phyloP scores from a whole-genome alignment of 163 green algal genomes.

The Scenedesmus sp. region DNA sequence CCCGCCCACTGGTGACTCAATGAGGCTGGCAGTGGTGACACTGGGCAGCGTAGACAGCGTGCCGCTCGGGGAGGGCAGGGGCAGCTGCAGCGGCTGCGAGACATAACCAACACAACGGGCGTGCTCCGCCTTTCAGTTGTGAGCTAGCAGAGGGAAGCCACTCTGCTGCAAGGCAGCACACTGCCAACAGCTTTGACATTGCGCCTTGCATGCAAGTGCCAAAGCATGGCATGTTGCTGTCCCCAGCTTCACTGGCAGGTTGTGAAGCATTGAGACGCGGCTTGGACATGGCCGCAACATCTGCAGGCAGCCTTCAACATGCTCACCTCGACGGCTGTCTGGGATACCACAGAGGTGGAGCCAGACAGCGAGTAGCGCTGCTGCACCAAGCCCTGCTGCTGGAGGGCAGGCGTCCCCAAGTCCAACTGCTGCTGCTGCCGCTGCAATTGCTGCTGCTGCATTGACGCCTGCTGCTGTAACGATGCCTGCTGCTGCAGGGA shows the following conservation, averaged over 20 bases:
- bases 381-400: neutral
- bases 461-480: neutral
- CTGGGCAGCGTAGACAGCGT: slow-evolving; percentile 47
- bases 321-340: slow-evolving; percentile 41
- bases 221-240: neutral
- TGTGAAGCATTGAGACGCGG: neutral
- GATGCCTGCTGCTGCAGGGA: neutral
- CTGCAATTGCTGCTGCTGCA: slow-evolving; percentile 14
- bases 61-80: slow-evolving; percentile 15
- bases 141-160: neutral
- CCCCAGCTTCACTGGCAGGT: no score
- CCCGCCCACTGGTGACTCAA: slow-evolving; percentile 26
- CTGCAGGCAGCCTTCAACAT: neutral
- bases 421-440: slow-evolving; percentile 29
- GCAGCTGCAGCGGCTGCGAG: slow-evolving; percentile 40
- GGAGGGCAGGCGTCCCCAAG: neutral
- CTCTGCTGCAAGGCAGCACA: neutral
- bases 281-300: neutral
- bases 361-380: neutral
- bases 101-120: neutral
- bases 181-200: neutral
- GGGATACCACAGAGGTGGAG: slow-evolving; percentile 9
- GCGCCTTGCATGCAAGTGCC: no score
- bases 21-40: slow-evolving; percentile 25
- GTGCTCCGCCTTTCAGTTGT: neutral